phyloP scores from a whole-genome alignment of 2,329 filamentous ascomycete genomes.

The Ceratocystis lukuohia region DNA sequence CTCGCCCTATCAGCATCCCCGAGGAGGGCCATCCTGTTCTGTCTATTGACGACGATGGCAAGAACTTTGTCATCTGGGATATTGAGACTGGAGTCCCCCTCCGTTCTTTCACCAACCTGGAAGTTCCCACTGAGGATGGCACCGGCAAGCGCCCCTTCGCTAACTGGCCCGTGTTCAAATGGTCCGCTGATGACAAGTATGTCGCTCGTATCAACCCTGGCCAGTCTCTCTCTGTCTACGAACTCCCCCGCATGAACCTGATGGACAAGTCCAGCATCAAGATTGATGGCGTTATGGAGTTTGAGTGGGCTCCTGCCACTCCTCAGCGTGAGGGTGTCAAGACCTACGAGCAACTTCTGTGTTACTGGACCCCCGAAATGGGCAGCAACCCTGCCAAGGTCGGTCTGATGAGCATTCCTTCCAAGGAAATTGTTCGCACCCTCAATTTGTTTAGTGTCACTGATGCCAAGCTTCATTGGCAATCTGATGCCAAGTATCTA shows the following conservation, averaged over 20 bases:
- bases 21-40: conserved; percentile 76
- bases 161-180: conserved; percentile 93
- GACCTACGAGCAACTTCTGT: conserved; percentile 88
- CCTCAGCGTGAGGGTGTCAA: conserved; percentile 74
- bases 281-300: conserved; percentile 92
- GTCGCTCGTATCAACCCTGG: conserved; percentile 82
- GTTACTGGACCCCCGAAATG: conserved; percentile 97
- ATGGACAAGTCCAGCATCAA: conserved; percentile 87
- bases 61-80: conserved; percentile 99
- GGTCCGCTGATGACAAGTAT: conserved; percentile 95
- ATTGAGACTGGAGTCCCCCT: conserved; percentile 79
- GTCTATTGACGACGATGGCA: conserved; percentile 85
- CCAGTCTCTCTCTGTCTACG: conserved; percentile 81
- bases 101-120: conserved; percentile 84
- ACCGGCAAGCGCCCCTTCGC: conserved; percentile 68
- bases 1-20: conserved; percentile 80
- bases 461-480: conserved; percentile 97
- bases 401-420: conserved; percentile 87
- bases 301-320: conserved; percentile 87
- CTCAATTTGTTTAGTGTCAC: conserved; percentile 97
- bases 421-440: conserved; percentile 85
- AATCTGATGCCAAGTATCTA: conserved; percentile 83
- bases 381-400: conserved; percentile 97
- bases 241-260: conserved; percentile 76
- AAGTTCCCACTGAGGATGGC: conserved; percentile 47